phyloP scores from a whole-genome alignment of 352 stramenopile species.

The Pythium utonaiense region DNA sequence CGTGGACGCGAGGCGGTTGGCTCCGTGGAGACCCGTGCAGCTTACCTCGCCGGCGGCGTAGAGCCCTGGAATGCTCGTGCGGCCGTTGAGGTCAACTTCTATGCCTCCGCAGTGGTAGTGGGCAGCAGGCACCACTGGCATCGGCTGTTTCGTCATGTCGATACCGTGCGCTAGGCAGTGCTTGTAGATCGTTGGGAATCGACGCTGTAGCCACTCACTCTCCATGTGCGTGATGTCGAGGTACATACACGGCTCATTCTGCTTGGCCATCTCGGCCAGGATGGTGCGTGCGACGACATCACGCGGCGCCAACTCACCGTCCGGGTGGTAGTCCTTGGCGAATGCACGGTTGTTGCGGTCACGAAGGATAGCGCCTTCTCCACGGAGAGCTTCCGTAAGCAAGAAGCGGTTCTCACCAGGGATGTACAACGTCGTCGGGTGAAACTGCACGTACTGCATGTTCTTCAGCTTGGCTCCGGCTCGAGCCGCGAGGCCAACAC shows the following conservation, averaged over 20 bases:
- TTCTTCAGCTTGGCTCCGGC: conserved; percentile 77
- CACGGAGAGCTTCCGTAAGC: conserved; percentile 91
- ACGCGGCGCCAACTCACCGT: conserved; percentile 89
- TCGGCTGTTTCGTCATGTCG: conserved; percentile 87
- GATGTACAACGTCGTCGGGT: conserved; percentile 93
- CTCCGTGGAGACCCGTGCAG: conserved; percentile 92
- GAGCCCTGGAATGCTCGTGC: conserved; percentile 76
- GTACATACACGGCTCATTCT: conserved; percentile 81
- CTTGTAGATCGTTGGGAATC: conserved; percentile 88
- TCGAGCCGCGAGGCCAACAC: conserved; percentile 75
- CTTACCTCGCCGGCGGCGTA: conserved; percentile 94
- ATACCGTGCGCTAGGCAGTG: conserved; percentile 74
- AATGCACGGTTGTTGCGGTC: conserved; percentile 79
- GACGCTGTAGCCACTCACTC: conserved; percentile 73
- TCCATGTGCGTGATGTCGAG: conserved; percentile 92
- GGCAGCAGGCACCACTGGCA: conserved; percentile 91
- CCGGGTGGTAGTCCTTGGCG: conserved; percentile 90
- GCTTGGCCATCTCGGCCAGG: conserved; percentile 87
- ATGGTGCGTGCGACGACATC: conserved; percentile 93
- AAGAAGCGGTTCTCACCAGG: conserved; percentile 89
- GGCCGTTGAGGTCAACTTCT: conserved; percentile 83
- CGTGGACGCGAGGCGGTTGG: conserved; percentile 92
- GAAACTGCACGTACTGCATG: conserved; percentile 97
- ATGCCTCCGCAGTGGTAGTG: conserved; percentile 95
- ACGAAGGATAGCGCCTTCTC: conserved; percentile 90